Base-by-base conservation (phyloP, 768 basidiomycete genomes). In the Mycena rebaudengoi region DNA sequence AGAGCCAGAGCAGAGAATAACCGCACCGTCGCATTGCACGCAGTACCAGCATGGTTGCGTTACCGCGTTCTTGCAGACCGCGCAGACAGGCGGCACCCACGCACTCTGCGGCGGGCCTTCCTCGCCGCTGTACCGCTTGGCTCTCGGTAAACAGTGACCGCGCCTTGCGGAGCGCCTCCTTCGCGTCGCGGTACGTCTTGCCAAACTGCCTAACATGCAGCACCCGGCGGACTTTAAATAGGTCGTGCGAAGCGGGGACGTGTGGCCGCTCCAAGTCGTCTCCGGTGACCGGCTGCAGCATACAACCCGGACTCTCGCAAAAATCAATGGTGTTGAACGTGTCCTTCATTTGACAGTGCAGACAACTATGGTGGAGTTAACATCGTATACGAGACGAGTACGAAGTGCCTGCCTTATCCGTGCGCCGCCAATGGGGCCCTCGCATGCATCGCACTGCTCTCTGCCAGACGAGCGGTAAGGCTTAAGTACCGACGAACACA, bases 21-120 rank as follows among this genome's bases (percentile, higher is more conserved):
- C 16, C 61, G 16, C 18, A 66, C 65, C 65, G 57, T 64, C 59
- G 62, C 69, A 70, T 14, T 65, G 60, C 32, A 70, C 69, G 48
- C 69, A 70, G 29, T 56, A 70, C 68, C 68, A 70, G 30, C 69
- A 70, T 1, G 65, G 68, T n/a, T 64, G 59, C n/a, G 52, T 58
- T 3, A 66, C 54, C 23, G 35, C 28, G 7, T 16, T 40, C 14
- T 65, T 25, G 35, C 69, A 70, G 16, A 35, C 60, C 10, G 61
- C 62, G 32, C 59, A 64, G 32, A 21, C 23, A 11, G 45, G 44
- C 20, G 57, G 46, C 18, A 33, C 23, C n/a, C 25, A 26, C 40
- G 32, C 35, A 16, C 33, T 48, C 51, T n/a, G n/a, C n/a, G 6
- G 57, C 28, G 23, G 30, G 25, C 28, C 43, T 16, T 48, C 32